Evolutionary conservation across 2,329 filamentous ascomycete species (phyloP).

Genomic region (Canariomyces notabilis): DNA sequence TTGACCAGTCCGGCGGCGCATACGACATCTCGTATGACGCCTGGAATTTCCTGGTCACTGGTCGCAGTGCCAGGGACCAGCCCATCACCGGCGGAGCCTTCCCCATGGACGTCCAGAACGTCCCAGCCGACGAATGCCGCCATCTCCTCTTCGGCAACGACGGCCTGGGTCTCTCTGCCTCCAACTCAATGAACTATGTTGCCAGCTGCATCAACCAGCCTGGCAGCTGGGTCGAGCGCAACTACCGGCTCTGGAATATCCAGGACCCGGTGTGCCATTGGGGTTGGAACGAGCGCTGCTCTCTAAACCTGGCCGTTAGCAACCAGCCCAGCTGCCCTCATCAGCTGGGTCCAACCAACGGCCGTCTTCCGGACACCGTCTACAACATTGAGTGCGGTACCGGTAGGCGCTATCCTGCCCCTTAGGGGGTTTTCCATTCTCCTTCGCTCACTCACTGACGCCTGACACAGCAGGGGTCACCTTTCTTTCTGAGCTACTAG

Average conservation of each 20-base stretch:
- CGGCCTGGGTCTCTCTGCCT: slow-evolving; percentile 48
- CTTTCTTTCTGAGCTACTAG: no score
- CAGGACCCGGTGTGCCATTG: slow-evolving; percentile 43
- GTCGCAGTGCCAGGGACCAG: slow-evolving; percentile 39
- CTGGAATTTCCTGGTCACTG: slow-evolving; percentile 51
- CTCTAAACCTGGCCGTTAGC: slow-evolving; percentile 38
- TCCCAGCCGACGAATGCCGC: slow-evolving; percentile 46
- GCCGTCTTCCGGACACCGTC: slow-evolving; percentile 29
- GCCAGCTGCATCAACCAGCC: slow-evolving; percentile 39
- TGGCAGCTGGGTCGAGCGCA: slow-evolving; percentile 45
- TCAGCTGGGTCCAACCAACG: slow-evolving; percentile 34
- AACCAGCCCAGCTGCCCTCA: slow-evolving; percentile 50
- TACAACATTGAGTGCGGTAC: slow-evolving; percentile 47
- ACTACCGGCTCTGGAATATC: slow-evolving; percentile 49
- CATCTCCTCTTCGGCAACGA: slow-evolving; percentile 38
- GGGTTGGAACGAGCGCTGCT: slow-evolving; percentile 47
- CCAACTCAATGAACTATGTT: slow-evolving; percentile 52
- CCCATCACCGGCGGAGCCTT: slow-evolving; percentile 45
- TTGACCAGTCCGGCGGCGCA: slow-evolving; percentile 51
- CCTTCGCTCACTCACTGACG: no score
- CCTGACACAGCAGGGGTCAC: no score
- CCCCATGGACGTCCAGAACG: slow-evolving; percentile 44
- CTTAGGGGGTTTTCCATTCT: neutral
- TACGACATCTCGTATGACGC: slow-evolving; percentile 55
- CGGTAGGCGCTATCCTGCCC: slow-evolving; percentile 31